phyloP scores from a whole-genome alignment of 345 rosid species.

The Cardiospermum halicacabum region DNA sequence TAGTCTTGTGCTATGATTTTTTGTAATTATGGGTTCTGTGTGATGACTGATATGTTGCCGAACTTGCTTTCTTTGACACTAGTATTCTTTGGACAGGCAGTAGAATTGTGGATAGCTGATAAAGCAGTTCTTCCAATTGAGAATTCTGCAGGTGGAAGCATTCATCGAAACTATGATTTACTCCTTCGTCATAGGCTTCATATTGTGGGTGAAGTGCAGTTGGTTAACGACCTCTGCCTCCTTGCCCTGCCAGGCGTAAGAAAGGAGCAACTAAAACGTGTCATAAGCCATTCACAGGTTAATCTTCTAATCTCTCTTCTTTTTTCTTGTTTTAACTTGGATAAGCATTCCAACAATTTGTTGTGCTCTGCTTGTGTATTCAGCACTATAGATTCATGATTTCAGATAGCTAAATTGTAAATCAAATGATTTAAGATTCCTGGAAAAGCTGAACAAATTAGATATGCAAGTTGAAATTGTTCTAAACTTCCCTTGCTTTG shows the following conservation, averaged over 20 bases:
- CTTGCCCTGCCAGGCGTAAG: slow-evolving; percentile 49
- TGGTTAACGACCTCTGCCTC: slow-evolving; percentile 42
- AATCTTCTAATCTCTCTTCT: not conserved
- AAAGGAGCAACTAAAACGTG: slow-evolving; percentile 45
- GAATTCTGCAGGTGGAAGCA: slow-evolving; percentile 51
- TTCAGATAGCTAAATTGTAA: not conserved
- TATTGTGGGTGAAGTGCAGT: slow-evolving; percentile 55
- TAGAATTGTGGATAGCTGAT: slow-evolving; percentile 51
- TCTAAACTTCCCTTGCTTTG: not conserved
- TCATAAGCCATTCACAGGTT: slow-evolving; percentile 60
- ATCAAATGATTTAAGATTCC: not conserved
- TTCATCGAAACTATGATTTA: slow-evolving; percentile 57
- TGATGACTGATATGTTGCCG: not conserved
- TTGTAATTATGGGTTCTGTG: not conserved
- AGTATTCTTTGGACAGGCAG: slow-evolving; percentile 35
- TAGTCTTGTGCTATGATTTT: not conserved
- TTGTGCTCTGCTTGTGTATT: not conserved
- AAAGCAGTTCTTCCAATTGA: slow-evolving; percentile 66
- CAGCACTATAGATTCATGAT: not conserved
- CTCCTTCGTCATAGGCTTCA: slow-evolving; percentile 63
- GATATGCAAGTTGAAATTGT: not conserved
- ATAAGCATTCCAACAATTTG: not conserved
- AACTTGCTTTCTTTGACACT: not conserved
- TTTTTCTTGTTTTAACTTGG: not conserved
- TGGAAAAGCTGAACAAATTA: not conserved